Evolutionary conservation across 495 filamentous ascomycete species (phyloP), one percentile per base, ranked within the genome.

Genomic region (Penicillium silybi): DNA sequence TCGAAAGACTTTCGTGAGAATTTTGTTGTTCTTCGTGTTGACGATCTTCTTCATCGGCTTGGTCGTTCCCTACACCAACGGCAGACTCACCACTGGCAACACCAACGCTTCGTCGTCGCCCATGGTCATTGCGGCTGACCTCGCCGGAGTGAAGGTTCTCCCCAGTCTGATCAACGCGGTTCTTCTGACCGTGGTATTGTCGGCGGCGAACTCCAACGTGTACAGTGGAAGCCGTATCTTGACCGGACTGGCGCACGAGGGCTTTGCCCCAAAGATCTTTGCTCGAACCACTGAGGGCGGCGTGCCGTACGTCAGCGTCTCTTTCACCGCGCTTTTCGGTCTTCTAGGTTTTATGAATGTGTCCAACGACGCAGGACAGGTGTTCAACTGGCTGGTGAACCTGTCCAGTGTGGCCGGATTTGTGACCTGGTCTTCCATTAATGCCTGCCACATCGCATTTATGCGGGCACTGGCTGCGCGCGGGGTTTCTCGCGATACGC

Each of bases 141-240:
- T 80, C 18, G 85, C 87, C 1, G 75, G 81, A 6, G 82, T 95
- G 46, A 73, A 72, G 15, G 78, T 80, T 11, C 78, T 92, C 6
- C 85, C 84, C 15, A 77, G 80, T 49, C 80, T 92, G 56, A 86
- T 95, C 70, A 95, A 92, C 69, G 88, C 81, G 10, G 80, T 88
- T 19, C 79, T 90, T 37, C 66, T 89, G 47, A 86, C 78, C 27
- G 83, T 85, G 1, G 85, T 85, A 1, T 71, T 83, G 17, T 88
- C 84, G 0, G 80, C 84, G 3, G 88, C 82, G 43, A 91, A 92
- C 61, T 85, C 86, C 10, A 89, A 87, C 70, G 78, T 90, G 42
- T 95, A 89, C 64, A 89, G 84, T 6, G 82, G 80, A 41, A 81
- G 79, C 54, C 82, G 85, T 48, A 77, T 85, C 39, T 67, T 88